A percentile compares a stretch with the other conserved stretches of the same genome.
These are phyloP conservation scores for Penicillium sclerotiorum DNA, from an alignment of 2,329 filamentous ascomycete species.

Conservation along the genomic window DNA sequence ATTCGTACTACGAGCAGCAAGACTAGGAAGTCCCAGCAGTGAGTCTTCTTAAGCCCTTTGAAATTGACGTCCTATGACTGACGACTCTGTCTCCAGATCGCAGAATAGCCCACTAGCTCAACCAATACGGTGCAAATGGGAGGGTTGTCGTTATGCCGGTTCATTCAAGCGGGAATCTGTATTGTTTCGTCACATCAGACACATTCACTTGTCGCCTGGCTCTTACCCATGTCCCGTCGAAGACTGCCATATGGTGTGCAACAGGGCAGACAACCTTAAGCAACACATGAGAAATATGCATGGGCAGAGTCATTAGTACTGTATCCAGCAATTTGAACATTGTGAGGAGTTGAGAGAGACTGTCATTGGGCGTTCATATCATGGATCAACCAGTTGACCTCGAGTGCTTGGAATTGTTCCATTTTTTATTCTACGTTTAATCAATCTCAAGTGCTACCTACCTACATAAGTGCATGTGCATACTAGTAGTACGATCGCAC, in stretches of 20 bases:
- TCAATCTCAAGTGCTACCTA: too few relatives aligned
- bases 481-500: too few relatives aligned
- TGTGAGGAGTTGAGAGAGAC: too few relatives aligned
- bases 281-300: slow-evolving; percentile 6
- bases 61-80: background rate
- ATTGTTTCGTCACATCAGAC: slow-evolving; percentile 18
- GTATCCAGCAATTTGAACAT: too few relatives aligned
- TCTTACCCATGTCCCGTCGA: slow-evolving; percentile 11
- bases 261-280: slow-evolving; percentile 7
- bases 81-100: background rate
- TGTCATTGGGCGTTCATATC: too few relatives aligned
- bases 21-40: background rate
- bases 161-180: slow-evolving; percentile 13
- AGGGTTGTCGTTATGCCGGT: slow-evolving; percentile 14
- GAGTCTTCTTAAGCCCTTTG: background rate
- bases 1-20: background rate
- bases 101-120: background rate
- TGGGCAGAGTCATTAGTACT: too few relatives aligned
- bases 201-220: slow-evolving; percentile 15
- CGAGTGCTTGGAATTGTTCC: too few relatives aligned
- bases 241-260: slow-evolving; percentile 4
- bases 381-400: too few relatives aligned
- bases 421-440: too few relatives aligned
- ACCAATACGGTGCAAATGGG: slow-evolving; percentile 6
- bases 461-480: too few relatives aligned